These are phyloP conservation scores for Teratosphaeriaceae sp. DNA, from an alignment of 2,329 filamentous ascomycete species.

Conservation along the genomic window DNA sequence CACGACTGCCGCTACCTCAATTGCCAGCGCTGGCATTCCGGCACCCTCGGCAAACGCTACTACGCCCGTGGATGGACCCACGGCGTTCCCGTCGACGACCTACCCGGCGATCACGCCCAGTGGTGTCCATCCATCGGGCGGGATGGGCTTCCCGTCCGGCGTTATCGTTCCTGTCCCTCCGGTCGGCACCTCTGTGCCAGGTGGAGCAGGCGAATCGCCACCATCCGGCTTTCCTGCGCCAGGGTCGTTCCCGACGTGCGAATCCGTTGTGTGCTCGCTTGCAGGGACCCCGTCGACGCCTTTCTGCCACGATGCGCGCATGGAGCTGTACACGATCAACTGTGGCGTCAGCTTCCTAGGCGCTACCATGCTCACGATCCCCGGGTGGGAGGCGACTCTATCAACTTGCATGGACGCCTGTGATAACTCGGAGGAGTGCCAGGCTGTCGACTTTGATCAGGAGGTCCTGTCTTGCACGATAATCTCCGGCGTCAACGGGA, in stretches of 20 bases:
- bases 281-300: slow-evolving; percentile 2
- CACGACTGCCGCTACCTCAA: no score
- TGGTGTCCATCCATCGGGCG: slow-evolving; percentile 1
- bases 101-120: neutral
- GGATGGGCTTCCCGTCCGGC: slow-evolving; percentile 4
- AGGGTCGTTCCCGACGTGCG: slow-evolving; percentile 3
- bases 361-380: neutral
- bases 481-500: slow-evolving; percentile 2
- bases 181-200: neutral
- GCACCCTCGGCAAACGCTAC: neutral
- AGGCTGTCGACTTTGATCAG: slow-evolving; percentile 1
- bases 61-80: neutral
- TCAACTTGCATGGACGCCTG: slow-evolving; percentile 1
- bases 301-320: slow-evolving; percentile 2
- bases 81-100: slow-evolving; percentile 1
- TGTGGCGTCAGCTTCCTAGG: slow-evolving; percentile 4
- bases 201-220: neutral
- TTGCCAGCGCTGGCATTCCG: slow-evolving; percentile 1
- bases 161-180: neutral
- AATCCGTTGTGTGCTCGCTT: slow-evolving; percentile 1
- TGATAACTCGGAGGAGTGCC: neutral
- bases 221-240: slow-evolving; percentile 1
- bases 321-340: slow-evolving; percentile 4
- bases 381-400: neutral
- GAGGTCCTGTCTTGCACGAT: neutral